Evolutionary conservation across 2,329 filamentous ascomycete genomes (phyloP), one percentile per base, ranked within the genome.

Genomic region (Trichoderma cornu-damae): DNA sequence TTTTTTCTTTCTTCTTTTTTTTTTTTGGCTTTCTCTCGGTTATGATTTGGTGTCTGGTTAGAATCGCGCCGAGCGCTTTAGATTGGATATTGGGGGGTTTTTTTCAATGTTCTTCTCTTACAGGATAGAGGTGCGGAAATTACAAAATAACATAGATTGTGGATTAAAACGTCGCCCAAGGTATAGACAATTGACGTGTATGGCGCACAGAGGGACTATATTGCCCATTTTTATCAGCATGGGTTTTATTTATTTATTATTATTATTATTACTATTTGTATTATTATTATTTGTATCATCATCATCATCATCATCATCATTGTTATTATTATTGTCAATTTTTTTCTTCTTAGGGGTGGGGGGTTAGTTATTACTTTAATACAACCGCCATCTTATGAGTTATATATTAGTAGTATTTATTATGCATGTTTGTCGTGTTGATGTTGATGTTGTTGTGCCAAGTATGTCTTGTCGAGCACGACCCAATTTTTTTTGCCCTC

Each of bases 91-190:
- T 24, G 24, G 40, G 40, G 46, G 40, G 44, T 54, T 46, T 54
- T 54, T 54, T 46, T 54, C n/a, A n/a, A 35, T 46, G 22, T 46
- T n/a, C 30, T 54, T 46, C 18, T 30, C 28, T 54, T 43, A 44
- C n/a, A 16, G 30, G 30, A 37, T 54, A 54, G 51, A 54, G 51
- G 40, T n/a, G 37, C 34, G 51, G 30, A 26, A n/a, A 14, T n/a
- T 43, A 37, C 6, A 46, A 32, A 28, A 54, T 46, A 46, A 32
- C 20, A 54, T 46, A 46, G 51, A 54, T 9, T 22, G 22, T 54
- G 20, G 50, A 46, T 37, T 20, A 18, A n/a, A 37, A 54, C 14
- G 11, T 30, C 20, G 24, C 7, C n/a, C 49, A 6, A 44, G 40
- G 9, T 28, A 32, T 53, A 35, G 38, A 43, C 2, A n/a, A n/a